Evolutionary conservation across 257 asterid genomes (phyloP).

Genomic region (Lithospermum erythrorhizon): DNA sequence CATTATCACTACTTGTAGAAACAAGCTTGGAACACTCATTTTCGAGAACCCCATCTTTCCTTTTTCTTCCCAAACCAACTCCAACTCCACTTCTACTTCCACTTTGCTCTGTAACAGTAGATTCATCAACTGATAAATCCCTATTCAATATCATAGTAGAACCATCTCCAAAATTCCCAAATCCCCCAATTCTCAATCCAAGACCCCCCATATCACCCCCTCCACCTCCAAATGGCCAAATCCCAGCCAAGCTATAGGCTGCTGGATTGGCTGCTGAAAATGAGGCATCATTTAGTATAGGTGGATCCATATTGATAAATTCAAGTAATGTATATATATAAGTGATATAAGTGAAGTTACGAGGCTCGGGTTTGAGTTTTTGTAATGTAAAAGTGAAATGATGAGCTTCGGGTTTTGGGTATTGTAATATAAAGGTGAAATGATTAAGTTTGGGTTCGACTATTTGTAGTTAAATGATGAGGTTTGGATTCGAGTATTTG

Average conservation of each 20-base stretch:
- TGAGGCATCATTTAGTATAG: constrained; percentile 56
- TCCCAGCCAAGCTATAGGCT: constrained; percentile 63
- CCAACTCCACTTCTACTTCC: not conserved
- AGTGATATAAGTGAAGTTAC: not conserved
- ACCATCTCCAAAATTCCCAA: constrained; percentile 24
- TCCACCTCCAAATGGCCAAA: constrained; percentile 42
- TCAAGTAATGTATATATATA: not conserved
- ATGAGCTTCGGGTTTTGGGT: no score
- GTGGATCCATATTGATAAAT: constrained; percentile 59
- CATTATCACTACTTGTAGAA: constrained; percentile 35
- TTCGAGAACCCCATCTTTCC: constrained; percentile 34
- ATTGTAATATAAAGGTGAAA: no score
- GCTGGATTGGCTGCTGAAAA: constrained; percentile 65
- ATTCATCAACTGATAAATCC: constrained; percentile 37
- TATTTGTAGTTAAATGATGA: no score
- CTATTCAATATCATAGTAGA: constrained; percentile 3
- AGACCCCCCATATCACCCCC: constrained; percentile 2
- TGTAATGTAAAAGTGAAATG: no score
- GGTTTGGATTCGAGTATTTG: no score
- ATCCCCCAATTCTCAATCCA: constrained; percentile 46
- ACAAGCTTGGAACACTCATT: constrained; percentile 38
- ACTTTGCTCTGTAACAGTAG: constrained; percentile 67
- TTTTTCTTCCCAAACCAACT: constrained; percentile 22
- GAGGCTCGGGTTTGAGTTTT: no score
- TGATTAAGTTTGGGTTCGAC: no score